Evolutionary conservation across 345 rosid genomes (phyloP).

Genomic region (Odontarrhena argentea): DNA sequence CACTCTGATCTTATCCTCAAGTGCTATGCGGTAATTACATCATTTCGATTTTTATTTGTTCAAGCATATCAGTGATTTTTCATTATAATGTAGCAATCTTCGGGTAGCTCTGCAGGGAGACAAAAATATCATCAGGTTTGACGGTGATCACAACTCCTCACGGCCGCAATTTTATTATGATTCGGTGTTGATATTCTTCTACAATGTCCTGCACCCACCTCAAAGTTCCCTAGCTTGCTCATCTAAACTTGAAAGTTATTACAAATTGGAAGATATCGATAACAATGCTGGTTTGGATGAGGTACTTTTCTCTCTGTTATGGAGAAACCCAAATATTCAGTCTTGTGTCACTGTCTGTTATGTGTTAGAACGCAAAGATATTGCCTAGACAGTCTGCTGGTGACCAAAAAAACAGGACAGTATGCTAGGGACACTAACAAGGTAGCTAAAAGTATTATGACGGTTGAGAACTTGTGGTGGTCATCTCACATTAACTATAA

Average conservation of each 20-base stretch:
- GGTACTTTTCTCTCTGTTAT: constrained; percentile 50
- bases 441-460: constrained; percentile 3
- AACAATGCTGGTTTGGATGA: constrained; percentile 63
- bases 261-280: constrained; percentile 67
- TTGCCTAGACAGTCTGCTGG: constrained; percentile 19
- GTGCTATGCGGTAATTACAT: constrained; percentile 62
- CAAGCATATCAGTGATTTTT: background rate
- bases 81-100: constrained; percentile 14
- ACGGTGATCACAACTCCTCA: constrained; percentile 94
- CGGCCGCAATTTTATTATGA: constrained; percentile 90
- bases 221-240: constrained; percentile 52
- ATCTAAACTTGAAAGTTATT: constrained; percentile 79
- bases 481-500: constrained; percentile 10
- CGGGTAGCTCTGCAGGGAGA: constrained; percentile 71
- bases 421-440: constrained; percentile 17
- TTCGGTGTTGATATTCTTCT: constrained; percentile 93
- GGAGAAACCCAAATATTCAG: background rate
- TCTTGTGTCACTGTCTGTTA: constrained; percentile 10
- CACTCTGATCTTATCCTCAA: constrained; percentile 81
- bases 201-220: constrained; percentile 89
- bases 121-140: constrained; percentile 89
- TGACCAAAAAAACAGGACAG: background rate
- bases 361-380: constrained; percentile 17
- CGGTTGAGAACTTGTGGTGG: constrained; percentile 7
- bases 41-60: background rate